Evolutionary conservation across 108 stramenopile genomes (phyloP), one percentile per base, ranked within the genome.

Genomic region (Schizochytrium sp.): DNA sequence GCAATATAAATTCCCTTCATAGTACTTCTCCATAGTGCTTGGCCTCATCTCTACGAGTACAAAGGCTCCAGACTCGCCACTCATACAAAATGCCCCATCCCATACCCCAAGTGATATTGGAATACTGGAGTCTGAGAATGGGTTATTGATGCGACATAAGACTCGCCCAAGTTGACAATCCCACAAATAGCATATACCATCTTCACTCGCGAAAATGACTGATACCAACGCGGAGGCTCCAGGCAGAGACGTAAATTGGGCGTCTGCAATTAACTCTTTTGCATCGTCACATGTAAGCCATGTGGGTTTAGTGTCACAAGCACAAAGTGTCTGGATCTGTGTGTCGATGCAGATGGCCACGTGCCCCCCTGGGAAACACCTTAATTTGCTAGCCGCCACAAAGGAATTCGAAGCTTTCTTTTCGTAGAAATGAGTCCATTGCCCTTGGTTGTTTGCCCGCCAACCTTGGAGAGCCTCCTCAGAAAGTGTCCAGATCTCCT

Each of bases 401-500:
- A 69, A 15, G 12, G 28, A 28, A 28, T 12, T 8, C 12, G 64
- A 38, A 44, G 64, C 64, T 8, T 38, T 0, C 64, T 1, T 7
- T 15, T 69, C 64, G 15, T 13, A 69, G 28, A 69, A 69, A 7
- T 38, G 42, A 15, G 12, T 44, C 64, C 64, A 69, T 38, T 2
- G 42, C 12, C 10, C 19, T 5, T 12, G 5, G 19, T 69, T 44
- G 44, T 69, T 69, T 5, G 44, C 0, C 42, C 64, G 64, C 64
- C 64, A 69, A 0, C 19, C 64, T 44, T 69, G 64, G 44, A 69
- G 12, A 8, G 64, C 12, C 15, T 2, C 64, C 10, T 69, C 64
- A 5, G 64, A 69, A 15, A 69, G 64, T 44, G 64, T 69, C 64
- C 64, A 69, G 5, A 69, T 12, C 15, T 69, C 64, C 64, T 44